Base-by-base conservation (phyloP, 2,329 filamentous ascomycete species). In the Fusarium longipes region DNA sequence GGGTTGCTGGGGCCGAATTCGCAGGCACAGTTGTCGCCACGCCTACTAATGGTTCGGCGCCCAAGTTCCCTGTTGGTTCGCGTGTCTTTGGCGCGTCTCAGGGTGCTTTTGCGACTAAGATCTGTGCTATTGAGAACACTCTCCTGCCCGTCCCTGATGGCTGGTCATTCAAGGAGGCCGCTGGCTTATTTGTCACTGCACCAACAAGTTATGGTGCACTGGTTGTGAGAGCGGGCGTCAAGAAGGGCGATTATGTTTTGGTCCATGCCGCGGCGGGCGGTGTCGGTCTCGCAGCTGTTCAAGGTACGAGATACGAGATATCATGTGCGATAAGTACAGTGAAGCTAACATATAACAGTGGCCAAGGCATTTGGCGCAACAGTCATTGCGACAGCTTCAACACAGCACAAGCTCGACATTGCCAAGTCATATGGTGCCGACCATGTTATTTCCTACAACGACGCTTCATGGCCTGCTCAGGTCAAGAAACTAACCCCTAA, bases 211-310 rank as follows among this genome's bases (percentile, higher is more conserved):
- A 97, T 76, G 92, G 89, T 4, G 93, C 89, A 1, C 82, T 98
- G 22, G 93, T 97, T 6, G 86, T 89, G 18, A 85, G 95, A 47
- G 95, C 93, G 1, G 85, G 87, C 5, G 84, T 97, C 39, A 90
- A 93, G 79, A 80, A 86, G 36, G 93, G 93, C 1, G 95, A 98
- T 73, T 91, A 87, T 79, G 94, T 97, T 2, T 87, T 98, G 10
- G 89, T 98, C 15, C 95, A 98, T 76, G 95, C 95, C 2, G 95
- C 93, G 0, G 95, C 95, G 0, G 95, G 95, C 4, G 95, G 95
- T 17, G 95, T 97, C 12, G 95, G 95, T 0, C 82, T 97, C 3
- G 93, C 94, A 2, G 95, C 95, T 6, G 93, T 98, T 24, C 95
- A 97, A 78, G 89, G 81, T 83, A 47, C 49, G 79, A 57, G 24